phyloP scores from a whole-genome alignment of 2,329 filamentous ascomycete species.

The Ascochyta clinopodiicola region DNA sequence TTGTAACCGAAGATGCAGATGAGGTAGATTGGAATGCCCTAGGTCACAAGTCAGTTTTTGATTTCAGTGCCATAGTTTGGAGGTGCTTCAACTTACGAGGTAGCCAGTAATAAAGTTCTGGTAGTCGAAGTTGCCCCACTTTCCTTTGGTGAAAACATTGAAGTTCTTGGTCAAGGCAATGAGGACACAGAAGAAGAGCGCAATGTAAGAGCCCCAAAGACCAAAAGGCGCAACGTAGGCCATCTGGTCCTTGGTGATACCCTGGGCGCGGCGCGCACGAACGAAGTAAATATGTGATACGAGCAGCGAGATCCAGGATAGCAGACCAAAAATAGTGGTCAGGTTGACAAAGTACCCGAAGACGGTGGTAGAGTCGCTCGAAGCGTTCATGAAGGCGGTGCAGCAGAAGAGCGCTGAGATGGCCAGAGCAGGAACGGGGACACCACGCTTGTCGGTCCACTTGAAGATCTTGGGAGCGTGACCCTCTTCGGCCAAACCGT shows the following conservation, averaged over 20 bases:
- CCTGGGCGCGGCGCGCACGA: constrained; percentile 54
- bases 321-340: constrained; percentile 50
- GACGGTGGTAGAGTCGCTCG: constrained; percentile 49
- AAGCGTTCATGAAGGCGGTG: constrained; percentile 66
- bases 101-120: constrained; percentile 81
- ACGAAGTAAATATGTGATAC: constrained; percentile 59
- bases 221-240: constrained; percentile 74
- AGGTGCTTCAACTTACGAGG: constrained; percentile 28
- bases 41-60: constrained; percentile 69
- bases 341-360: constrained; percentile 59
- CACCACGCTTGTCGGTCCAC: constrained; percentile 72
- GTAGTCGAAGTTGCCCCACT: constrained; percentile 68
- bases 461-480: constrained; percentile 76
- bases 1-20: constrained; percentile 66
- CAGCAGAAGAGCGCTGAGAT: constrained; percentile 68
- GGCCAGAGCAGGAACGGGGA: constrained; percentile 71
- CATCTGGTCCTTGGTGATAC: constrained; percentile 51
- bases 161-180: constrained; percentile 86
- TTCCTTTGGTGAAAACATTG: constrained; percentile 66
- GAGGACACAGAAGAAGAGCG: constrained; percentile 72
- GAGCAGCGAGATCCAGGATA: constrained; percentile 59
- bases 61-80: not conserved
- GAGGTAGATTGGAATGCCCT: constrained; percentile 76
- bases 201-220: constrained; percentile 70
- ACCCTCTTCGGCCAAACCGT: constrained; percentile 74